A percentile compares a stretch with the other conserved stretches of the same genome.
These are phyloP conservation scores for Penicillium sp. DNA, from an alignment of 2,329 filamentous ascomycete species.

Conservation along the genomic window DNA sequence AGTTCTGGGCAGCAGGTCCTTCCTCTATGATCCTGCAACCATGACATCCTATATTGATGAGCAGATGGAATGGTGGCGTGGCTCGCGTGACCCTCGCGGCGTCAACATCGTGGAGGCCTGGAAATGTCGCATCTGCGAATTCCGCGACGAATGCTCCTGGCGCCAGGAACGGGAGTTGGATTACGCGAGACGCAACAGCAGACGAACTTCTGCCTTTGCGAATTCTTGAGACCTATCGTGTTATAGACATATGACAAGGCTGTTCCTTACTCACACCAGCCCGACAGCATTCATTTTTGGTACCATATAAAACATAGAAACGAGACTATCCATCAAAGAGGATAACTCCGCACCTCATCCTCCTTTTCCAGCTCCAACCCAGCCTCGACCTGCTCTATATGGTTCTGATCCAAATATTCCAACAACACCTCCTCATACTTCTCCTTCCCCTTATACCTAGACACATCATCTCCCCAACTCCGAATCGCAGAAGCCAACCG, in stretches of 20 bases:
- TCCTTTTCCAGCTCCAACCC: slow-evolving; percentile 62
- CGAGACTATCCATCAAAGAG: slow-evolving; percentile 42
- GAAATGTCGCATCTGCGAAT: slow-evolving; percentile 83
- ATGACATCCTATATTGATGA: slow-evolving; percentile 63
- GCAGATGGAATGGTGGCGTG: slow-evolving; percentile 85
- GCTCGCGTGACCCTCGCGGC: slow-evolving; percentile 65
- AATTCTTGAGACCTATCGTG: slow-evolving; percentile 5
- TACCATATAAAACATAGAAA: background rate
- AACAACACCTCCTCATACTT: slow-evolving; percentile 68
- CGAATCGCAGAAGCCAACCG: slow-evolving; percentile 70
- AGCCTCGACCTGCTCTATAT: slow-evolving; percentile 65
- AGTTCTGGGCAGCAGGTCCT: slow-evolving; percentile 53
- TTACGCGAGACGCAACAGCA: slow-evolving; percentile 33
- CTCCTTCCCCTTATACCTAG: slow-evolving; percentile 71
- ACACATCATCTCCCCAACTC: slow-evolving; percentile 76
- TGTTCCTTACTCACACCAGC: background rate
- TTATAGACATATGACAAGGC: background rate
- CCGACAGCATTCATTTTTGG: background rate
- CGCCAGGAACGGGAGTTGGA: slow-evolving; percentile 64
- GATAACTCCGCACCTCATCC: slow-evolving; percentile 59
- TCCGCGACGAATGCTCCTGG: slow-evolving; percentile 75
- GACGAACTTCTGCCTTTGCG: slow-evolving; percentile 17
- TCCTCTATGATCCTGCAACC: slow-evolving; percentile 61
- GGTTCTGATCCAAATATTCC: slow-evolving; percentile 70
- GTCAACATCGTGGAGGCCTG: slow-evolving; percentile 80